These are phyloP conservation scores for Pluteus cervinus DNA, from an alignment of 768 basidiomycete species.

Conservation along the genomic window DNA sequence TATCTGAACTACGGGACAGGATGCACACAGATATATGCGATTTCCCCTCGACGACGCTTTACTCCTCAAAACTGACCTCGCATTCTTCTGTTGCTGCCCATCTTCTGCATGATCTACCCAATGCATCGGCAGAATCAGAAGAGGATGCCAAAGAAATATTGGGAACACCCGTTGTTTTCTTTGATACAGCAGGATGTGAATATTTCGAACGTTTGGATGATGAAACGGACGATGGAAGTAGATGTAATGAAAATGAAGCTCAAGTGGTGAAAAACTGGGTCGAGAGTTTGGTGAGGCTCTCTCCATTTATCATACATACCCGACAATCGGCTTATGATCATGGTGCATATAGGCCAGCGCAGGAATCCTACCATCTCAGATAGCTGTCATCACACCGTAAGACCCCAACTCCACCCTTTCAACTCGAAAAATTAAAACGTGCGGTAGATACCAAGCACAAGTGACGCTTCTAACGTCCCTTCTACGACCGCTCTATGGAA, in stretches of 20 bases:
- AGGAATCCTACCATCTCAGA: slow-evolving; percentile 42
- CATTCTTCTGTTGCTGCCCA: slow-evolving; percentile 67
- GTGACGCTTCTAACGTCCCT: slow-evolving; percentile 78
- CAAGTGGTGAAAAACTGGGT: slow-evolving; percentile 81
- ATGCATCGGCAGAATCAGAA: slow-evolving; percentile 41
- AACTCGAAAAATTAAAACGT: neutral
- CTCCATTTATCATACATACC: neutral
- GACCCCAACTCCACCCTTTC: slow-evolving; percentile 2
- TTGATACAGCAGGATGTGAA: slow-evolving; percentile 92
- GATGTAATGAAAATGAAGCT: slow-evolving; percentile 93
- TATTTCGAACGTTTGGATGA: slow-evolving; percentile 82
- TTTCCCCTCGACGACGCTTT: slow-evolving; percentile 83
- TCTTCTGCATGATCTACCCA: slow-evolving; percentile 66
- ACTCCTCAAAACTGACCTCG: slow-evolving; percentile 63
- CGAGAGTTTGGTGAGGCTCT: slow-evolving; percentile 58
- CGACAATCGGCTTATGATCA: neutral
- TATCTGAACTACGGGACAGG: slow-evolving; percentile 28
- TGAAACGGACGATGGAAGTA: slow-evolving; percentile 82
- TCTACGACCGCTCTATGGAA: slow-evolving; percentile 64
- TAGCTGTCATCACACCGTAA: slow-evolving; percentile 70
- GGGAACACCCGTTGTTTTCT: slow-evolving; percentile 79
- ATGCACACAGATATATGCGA: slow-evolving; percentile 85
- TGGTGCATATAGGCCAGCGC: slow-evolving; percentile 4
- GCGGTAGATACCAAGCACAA: slow-evolving; percentile 83
- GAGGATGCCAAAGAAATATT: slow-evolving; percentile 72